Percentiles rank a stretch among this genome's conserved stretches.
These are phyloP conservation scores for Aureobasidium vineae DNA, from an alignment of 2,329 filamentous ascomycete genomes.

Conservation along the genomic window DNA sequence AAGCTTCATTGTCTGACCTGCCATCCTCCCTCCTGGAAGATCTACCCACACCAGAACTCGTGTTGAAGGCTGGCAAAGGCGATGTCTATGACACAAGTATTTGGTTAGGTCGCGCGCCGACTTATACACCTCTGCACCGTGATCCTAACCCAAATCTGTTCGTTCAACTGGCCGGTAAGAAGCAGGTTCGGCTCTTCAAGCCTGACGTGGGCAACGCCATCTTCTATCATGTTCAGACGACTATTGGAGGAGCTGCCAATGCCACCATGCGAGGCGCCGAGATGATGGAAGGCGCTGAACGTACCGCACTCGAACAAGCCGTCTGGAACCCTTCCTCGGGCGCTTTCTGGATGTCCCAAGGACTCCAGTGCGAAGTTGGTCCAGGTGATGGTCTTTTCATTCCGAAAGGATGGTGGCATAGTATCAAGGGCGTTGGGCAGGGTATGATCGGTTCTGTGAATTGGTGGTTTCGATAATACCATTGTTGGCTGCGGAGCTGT, in stretches of 20 bases:
- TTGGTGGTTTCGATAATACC: slow-evolving; percentile 70
- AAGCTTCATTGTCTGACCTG: slow-evolving; percentile 69
- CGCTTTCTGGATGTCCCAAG: slow-evolving; percentile 35
- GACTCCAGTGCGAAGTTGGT: slow-evolving; percentile 56
- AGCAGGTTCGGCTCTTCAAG: slow-evolving; percentile 68
- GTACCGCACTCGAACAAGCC: slow-evolving; percentile 61
- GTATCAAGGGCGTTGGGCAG: slow-evolving; percentile 63
- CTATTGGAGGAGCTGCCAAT: slow-evolving; percentile 41
- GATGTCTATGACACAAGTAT: slow-evolving; percentile 85
- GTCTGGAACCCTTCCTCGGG: slow-evolving; percentile 60
- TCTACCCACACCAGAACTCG: slow-evolving; percentile 64
- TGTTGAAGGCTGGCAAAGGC: slow-evolving; percentile 64
- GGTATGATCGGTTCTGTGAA: slow-evolving; percentile 66
- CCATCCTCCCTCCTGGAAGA: slow-evolving; percentile 63
- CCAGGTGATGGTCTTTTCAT: slow-evolving; percentile 74
- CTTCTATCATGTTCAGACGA: slow-evolving; percentile 56
- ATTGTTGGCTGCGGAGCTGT: background rate
- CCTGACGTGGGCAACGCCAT: slow-evolving; percentile 63
- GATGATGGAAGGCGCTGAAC: slow-evolving; percentile 86
- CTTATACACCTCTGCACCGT: slow-evolving; percentile 84
- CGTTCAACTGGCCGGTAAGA: slow-evolving; percentile 72
- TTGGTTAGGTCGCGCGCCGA: slow-evolving; percentile 85
- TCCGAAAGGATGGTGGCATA: slow-evolving; percentile 85
- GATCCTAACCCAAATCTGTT: slow-evolving; percentile 96
- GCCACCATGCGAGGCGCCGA: slow-evolving; percentile 69